Conservation (phyloP, 768 basidiomycete genomes). For the Mycena amicta region DNA sequence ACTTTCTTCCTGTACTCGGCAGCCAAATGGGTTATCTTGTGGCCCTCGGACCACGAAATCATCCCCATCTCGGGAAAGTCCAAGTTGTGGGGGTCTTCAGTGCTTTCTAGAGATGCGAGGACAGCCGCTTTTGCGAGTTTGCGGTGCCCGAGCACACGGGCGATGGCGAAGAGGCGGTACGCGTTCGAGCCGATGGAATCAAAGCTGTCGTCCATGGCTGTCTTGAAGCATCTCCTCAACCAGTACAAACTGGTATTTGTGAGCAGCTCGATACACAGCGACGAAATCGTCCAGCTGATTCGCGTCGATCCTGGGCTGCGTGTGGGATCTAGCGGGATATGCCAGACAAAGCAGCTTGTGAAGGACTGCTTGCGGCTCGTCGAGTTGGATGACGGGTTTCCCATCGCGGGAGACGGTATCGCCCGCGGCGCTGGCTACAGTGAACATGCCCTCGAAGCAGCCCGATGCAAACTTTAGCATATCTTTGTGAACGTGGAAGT, state of each 20-base stretch:
- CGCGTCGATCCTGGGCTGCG: not conserved
- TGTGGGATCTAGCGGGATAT: not conserved
- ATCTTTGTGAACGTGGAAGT: not conserved
- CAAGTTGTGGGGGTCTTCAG: not conserved
- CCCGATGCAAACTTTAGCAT: not conserved
- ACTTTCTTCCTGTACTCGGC: too few relatives aligned
- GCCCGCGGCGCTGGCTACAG: not conserved
- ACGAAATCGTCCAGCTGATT: constrained; percentile 2
- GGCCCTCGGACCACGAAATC: not conserved
- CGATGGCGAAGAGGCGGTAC: constrained; percentile 2
- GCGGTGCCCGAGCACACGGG: not conserved
- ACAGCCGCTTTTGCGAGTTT: not conserved
- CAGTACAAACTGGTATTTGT: constrained; percentile 7
- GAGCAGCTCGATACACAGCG: not conserved
- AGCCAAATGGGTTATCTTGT: not conserved
- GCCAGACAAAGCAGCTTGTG: constrained; percentile 7
- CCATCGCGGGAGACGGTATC: not conserved
- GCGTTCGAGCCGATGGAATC: not conserved
- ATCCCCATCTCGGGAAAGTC: constrained; percentile 5
- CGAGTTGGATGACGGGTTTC: not conserved
- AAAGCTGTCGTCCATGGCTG: not conserved
- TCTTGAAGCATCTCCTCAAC: not conserved
- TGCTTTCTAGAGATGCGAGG: not conserved
- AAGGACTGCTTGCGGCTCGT: not conserved
- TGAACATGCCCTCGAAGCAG: not conserved